These are phyloP conservation scores for Ceratobasidium sp. DNA, from an alignment of 1,284 basidiomycete genomes.

Conservation along the genomic window DNA sequence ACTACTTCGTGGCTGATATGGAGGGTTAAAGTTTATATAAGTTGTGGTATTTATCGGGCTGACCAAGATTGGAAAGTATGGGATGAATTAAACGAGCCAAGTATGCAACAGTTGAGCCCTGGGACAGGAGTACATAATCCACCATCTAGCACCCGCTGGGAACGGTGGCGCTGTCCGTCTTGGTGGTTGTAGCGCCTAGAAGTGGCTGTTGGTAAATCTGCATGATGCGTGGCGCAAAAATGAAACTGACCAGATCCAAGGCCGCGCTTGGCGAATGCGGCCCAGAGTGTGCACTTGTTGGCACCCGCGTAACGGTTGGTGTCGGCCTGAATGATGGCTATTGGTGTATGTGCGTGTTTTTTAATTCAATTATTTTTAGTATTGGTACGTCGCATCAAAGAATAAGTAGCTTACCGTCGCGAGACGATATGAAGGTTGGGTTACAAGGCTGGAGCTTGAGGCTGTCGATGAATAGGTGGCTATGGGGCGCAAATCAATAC, in stretches of 20 bases:
- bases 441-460: constrained; percentile 40
- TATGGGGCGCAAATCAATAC: background rate
- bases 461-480: constrained; percentile 35
- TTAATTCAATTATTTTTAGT: background rate
- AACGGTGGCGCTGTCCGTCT: constrained; percentile 21
- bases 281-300: constrained; percentile 41
- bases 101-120: background rate
- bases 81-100: background rate
- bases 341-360: background rate
- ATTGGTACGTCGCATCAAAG: background rate
- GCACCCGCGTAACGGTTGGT: constrained; percentile 39
- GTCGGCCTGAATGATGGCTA: constrained; percentile 40
- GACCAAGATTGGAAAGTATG: too few relatives aligned
- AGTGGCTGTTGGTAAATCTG: background rate
- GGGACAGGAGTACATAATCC: background rate
- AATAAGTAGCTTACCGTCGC: constrained; percentile 23
- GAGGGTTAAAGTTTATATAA: too few relatives aligned
- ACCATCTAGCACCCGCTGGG: constrained; percentile 36
- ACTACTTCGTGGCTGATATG: too few relatives aligned
- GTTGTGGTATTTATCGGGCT: too few relatives aligned
- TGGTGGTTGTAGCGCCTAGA: constrained; percentile 31
- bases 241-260: constrained; percentile 3
- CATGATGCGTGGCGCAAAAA: background rate
- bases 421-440: constrained; percentile 36
- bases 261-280: constrained; percentile 32